Base-by-base conservation (phyloP, 306 rosid species). In the Sophora flavescens region DNA sequence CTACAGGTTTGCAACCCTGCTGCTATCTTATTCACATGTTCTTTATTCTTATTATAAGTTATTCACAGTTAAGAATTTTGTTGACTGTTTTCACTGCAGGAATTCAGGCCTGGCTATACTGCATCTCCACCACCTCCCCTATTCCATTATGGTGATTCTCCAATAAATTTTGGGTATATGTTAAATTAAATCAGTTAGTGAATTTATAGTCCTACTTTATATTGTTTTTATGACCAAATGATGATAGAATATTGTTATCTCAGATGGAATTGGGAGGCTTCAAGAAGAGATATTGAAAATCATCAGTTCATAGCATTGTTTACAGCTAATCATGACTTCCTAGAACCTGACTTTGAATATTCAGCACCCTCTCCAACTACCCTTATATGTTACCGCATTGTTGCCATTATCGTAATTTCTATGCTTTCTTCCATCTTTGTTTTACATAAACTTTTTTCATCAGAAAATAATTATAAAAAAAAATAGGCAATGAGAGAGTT, bases 191-290 rank as follows among this genome's bases (percentile, higher is more conserved):
- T 39, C 63, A 38, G 13, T 69, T 32, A 38, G 0, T 65, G 6
- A 42, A 70, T 68, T 73, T 52, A 18, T 51, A 35, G 17, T 67
- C 14, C 12, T 26, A 42, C 9, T 44, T 41, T 52, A n/a, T 75
- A 5, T 11, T 1, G 6, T 63, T 35, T 54, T 0, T 78, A 17
- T 57, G 50, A 51, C 17, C 52, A 61, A 76, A n/a, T 82, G 45
- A 51, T 80, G 48, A 68, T 47, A 39, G 36, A 72, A 45, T 41
- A 42, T 74, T 76, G 18, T 68, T 36, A 47, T 80, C 32, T 81
- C 81, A 88, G 93, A 81, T 84, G 87, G 35, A 82, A 81, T 47
- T 88, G 98, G 98, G 95, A 89, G 81, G 88, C 82, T 75, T 83
- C 92, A 28, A 78, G 91, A 79, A 74, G 87, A 76, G 91, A 85